Conservation (phyloP, 2,329 filamentous ascomycete species). For the Paecilomyces formosus region DNA sequence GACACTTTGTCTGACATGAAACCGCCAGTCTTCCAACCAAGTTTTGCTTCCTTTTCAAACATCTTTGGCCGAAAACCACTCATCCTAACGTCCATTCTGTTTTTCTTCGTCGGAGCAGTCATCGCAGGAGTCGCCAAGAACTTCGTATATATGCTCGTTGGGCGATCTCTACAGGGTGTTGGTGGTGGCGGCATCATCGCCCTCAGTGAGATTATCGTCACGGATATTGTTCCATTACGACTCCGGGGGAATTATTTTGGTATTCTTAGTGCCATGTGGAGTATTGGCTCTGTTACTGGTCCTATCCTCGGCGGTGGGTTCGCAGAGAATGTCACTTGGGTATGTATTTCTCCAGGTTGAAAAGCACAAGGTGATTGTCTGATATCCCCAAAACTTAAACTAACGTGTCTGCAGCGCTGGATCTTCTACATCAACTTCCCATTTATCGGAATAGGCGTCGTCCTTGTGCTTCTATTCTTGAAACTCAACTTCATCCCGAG, state of each 20-base stretch:
- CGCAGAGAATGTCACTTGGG: slow-evolving; percentile 31
- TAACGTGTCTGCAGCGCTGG: slow-evolving; percentile 45
- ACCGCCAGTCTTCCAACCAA: slow-evolving; percentile 44
- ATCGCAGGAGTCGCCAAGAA: slow-evolving; percentile 34
- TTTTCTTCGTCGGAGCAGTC: slow-evolving; percentile 41
- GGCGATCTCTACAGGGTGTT: slow-evolving; percentile 37
- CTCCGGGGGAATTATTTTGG: slow-evolving; percentile 33
- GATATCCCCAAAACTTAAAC: background rate
- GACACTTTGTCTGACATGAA: slow-evolving; percentile 4
- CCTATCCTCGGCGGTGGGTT: slow-evolving; percentile 38
- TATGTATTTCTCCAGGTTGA: slow-evolving; percentile 10
- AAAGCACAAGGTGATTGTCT: background rate
- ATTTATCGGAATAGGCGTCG: slow-evolving; percentile 43
- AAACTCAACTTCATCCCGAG: slow-evolving; percentile 43
- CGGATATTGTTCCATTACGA: slow-evolving; percentile 37
- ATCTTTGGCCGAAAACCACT: slow-evolving; percentile 41
- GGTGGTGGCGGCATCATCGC: slow-evolving; percentile 40
- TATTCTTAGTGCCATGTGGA: slow-evolving; percentile 33
- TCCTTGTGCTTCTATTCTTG: slow-evolving; percentile 47
- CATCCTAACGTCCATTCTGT: slow-evolving; percentile 29
- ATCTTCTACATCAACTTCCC: slow-evolving; percentile 60
- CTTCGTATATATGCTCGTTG: slow-evolving; percentile 41
- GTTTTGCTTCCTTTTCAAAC: slow-evolving; percentile 39
- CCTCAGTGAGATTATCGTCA: slow-evolving; percentile 36
- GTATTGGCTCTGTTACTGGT: slow-evolving; percentile 30